Conservation (phyloP, 148 eudicot genomes). For the Oxyria digyna region DNA sequence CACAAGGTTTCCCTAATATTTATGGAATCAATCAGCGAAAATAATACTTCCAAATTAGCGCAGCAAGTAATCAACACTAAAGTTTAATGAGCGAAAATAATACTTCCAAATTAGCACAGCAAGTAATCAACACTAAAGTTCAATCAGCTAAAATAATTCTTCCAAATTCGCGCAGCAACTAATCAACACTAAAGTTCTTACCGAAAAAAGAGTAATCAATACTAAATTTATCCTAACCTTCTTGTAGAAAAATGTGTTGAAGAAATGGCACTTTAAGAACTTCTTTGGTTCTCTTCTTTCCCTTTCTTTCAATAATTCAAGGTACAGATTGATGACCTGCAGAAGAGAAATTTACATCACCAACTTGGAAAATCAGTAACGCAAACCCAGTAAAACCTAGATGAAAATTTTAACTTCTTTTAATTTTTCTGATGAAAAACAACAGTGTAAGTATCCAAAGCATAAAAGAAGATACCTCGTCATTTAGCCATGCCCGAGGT, state of each 20-base stretch:
- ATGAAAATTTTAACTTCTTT: background rate
- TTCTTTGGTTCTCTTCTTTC: constrained; percentile 79
- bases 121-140: background rate
- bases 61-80: background rate
- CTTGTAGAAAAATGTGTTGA: constrained; percentile 90
- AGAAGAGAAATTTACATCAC: background rate
- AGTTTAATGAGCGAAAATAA: background rate
- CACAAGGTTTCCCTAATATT: background rate
- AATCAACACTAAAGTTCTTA: background rate
- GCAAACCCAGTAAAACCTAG: background rate
- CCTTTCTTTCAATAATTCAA: constrained; percentile 85
- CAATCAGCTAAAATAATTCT: background rate
- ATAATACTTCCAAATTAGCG: background rate
- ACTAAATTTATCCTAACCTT: constrained; percentile 69
- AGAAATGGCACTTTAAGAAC: constrained; percentile 90
- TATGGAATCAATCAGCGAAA: background rate
- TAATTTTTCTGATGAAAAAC: background rate
- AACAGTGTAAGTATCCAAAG: no score
- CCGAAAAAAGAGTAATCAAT: no score
- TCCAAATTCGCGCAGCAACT: background rate
- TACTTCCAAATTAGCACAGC: background rate
- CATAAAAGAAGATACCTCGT: constrained; percentile 41
- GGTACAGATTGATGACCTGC: constrained; percentile 85
- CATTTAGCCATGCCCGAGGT: constrained; percentile 81
- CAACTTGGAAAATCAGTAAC: constrained; percentile 7